phyloP scores from a whole-genome alignment of 2,329 filamentous ascomycete genomes.

The Gremmenia infestans region DNA sequence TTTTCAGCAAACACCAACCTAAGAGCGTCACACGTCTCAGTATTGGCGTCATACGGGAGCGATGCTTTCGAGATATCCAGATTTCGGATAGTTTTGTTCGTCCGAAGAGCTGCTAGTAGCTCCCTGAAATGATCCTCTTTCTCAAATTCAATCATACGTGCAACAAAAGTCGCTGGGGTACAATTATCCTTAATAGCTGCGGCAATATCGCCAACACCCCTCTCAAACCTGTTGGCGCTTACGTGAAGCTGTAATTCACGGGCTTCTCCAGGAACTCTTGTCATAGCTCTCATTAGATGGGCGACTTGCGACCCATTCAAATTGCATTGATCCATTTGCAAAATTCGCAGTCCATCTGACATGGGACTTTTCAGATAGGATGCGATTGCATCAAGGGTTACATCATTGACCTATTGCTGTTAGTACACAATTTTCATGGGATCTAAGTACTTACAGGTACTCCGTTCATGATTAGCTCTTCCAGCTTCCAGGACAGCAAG shows the following conservation, averaged over 20 bases:
- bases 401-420: conserved; percentile 46
- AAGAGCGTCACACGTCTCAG: conserved; percentile 60
- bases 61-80: conserved; percentile 68
- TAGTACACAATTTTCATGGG: conserved; percentile 6
- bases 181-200: conserved; percentile 46
- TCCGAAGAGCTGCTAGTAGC: conserved; percentile 55
- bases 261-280: conserved; percentile 40
- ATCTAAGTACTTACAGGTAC: conserved; percentile 40
- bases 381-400: conserved; percentile 60
- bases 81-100: conserved; percentile 57
- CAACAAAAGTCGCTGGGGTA: conserved; percentile 58
- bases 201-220: conserved; percentile 46
- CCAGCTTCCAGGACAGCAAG: conserved; percentile 60
- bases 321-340: conserved; percentile 64
- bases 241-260: conserved; percentile 62
- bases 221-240: conserved; percentile 49
- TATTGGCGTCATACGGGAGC: conserved; percentile 62
- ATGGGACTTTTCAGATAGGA: conserved; percentile 58
- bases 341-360: conserved; percentile 54
- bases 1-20: conserved; percentile 63
- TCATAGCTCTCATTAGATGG: conserved; percentile 59
- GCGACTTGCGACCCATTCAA: conserved; percentile 61
- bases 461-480: conserved; percentile 60
- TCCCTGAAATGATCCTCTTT: conserved; percentile 47
- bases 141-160: conserved; percentile 60